Base-by-base conservation (phyloP, 2,329 filamentous ascomycete species). In the Aspergillus pseudoglaucus region DNA sequence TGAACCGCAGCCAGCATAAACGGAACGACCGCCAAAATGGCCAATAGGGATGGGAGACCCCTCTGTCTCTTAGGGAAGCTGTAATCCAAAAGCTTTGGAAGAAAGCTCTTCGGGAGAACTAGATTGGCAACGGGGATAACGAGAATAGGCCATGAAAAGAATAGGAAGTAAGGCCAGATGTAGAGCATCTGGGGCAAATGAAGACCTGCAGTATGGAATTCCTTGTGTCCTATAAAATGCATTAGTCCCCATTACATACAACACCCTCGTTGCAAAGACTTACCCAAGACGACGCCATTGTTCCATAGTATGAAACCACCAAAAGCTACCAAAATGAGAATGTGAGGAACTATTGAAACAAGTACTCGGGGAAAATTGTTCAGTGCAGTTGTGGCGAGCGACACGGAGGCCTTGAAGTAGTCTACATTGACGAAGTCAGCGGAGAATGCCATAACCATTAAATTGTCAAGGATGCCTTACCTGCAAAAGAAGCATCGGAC, bases 151-250 rank as follows among this genome's bases (percentile, higher is more conserved):
- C 83, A 81, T 0, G 90, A 95, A 73, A 96, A 97, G 71, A 97
- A 95, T 32, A 81, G 73, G 49, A 95, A 84, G 53, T 95, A 87
- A 0, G 90, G 85, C 87, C 90, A 95, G 56, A 97, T 84, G 62
- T 98, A 98, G 15, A 97, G 83, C 80, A 98, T 87, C 69, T 98
- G 93, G 0, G 91, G 80, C 4, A 93, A 71, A 62, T 98, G 91
- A 10, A 97, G 73, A 1, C 90, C 93, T 0, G 90, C 90, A 27
- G 93, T 78, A 61, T 98, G 93, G 62, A 95, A 96, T 22, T 88
- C 85, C 70, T 96, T 97, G 69, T 98, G 93, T 33, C 90, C 88
- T 89, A 47, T 3, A 17, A 12, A 44, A 22, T 27, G 25, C n/a
- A 38, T 30, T 30, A 39, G 37, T 39, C 8, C 22, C 37, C 4